These are phyloP conservation scores for Fusarium sp. DNA, from an alignment of 2,329 filamentous ascomycete species.

Conservation along the genomic window DNA sequence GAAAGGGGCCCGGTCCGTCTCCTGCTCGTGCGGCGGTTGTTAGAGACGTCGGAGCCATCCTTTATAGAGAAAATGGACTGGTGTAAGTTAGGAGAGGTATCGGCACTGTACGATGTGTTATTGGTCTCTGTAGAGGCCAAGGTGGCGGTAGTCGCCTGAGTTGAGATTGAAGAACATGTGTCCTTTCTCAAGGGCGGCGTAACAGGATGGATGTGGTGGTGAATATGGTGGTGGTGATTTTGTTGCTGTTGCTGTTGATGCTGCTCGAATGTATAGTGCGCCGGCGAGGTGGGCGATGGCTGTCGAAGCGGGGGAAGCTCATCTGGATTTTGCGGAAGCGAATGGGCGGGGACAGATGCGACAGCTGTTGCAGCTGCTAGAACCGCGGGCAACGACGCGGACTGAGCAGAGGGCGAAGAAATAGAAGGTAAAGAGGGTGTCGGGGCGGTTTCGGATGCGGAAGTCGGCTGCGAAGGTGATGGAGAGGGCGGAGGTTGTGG, in stretches of 20 bases:
- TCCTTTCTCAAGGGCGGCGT: conserved; percentile 59
- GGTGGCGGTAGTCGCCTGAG: conserved; percentile 60
- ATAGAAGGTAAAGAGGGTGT: conserved; percentile 45
- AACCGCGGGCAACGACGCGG: conserved; percentile 44
- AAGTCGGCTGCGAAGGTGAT: conserved; percentile 45
- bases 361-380: conserved; percentile 40
- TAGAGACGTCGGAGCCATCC: conserved; percentile 66
- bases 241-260: conserved; percentile 44
- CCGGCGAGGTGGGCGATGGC: conserved; percentile 45
- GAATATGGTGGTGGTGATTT: conserved; percentile 33
- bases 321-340: conserved; percentile 43
- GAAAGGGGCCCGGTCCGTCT: conserved; percentile 70
- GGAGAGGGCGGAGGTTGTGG: conserved; percentile 44
- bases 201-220: conserved; percentile 47
- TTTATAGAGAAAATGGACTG: conserved; percentile 68
- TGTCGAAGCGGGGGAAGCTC: conserved; percentile 47
- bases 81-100: conserved; percentile 62
- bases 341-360: conserved; percentile 38
- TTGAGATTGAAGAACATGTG: conserved; percentile 66
- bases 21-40: conserved; percentile 66
- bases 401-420: conserved; percentile 45
- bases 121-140: conserved; percentile 60
- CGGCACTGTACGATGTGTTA: conserved; percentile 64
- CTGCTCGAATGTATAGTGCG: conserved; percentile 47
- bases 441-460: conserved; percentile 42